Conservation (phyloP, 441 rosid species). For the Populus hybrid region DNA sequence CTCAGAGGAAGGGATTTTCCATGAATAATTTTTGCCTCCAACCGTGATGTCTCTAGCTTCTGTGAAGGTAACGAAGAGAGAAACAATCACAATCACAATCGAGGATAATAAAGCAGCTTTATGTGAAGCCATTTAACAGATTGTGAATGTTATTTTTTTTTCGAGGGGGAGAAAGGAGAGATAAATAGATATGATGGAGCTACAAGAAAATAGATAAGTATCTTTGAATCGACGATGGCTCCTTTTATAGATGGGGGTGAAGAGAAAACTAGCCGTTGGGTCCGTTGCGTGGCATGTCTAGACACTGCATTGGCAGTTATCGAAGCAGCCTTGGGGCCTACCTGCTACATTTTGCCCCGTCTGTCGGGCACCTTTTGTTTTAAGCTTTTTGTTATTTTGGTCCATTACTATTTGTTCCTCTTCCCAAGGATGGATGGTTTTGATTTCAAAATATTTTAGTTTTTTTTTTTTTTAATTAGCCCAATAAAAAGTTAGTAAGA, state of each 20-base stretch:
- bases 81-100: background rate
- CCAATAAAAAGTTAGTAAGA: no score
- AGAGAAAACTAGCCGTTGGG: background rate
- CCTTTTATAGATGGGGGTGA: background rate
- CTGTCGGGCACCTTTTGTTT: no score
- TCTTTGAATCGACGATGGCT: background rate
- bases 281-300: background rate
- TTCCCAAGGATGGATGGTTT: no score
- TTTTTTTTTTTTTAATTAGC: no score
- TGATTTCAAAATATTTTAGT: no score
- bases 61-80: background rate
- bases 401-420: no score
- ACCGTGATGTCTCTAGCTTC: constrained; percentile 64
- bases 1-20: constrained; percentile 77
- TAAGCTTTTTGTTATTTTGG: no score
- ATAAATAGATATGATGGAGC: background rate
- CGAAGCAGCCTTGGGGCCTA: background rate
- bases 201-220: background rate
- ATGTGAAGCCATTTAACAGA: background rate
- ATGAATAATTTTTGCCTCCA: constrained; percentile 66
- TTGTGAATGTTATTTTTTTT: background rate
- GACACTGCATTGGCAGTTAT: background rate
- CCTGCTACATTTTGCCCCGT: no score
- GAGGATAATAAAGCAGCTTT: background rate
- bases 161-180: background rate